These are phyloP conservation scores for Andrographis paniculata DNA, from an alignment of 305 asterid genomes.

Conservation along the genomic window DNA sequence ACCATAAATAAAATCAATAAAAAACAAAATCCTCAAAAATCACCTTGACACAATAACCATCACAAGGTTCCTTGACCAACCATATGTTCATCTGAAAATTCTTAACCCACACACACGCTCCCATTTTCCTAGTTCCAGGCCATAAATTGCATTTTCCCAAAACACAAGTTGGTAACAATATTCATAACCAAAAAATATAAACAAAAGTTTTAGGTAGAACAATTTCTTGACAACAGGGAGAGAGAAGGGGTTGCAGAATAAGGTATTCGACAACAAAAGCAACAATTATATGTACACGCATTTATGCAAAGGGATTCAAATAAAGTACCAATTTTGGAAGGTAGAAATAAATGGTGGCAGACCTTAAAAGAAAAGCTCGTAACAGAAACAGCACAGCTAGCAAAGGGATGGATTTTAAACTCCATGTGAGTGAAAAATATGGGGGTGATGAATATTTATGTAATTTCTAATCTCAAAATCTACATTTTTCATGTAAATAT, in stretches of 20 bases:
- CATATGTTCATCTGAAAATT: too few relatives aligned
- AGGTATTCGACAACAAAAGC: background rate
- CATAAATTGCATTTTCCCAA: conserved; percentile 7
- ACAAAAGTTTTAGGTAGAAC: background rate
- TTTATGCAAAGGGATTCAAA: too few relatives aligned
- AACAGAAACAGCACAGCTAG: background rate
- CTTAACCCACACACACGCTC: too few relatives aligned
- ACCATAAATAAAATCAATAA: background rate
- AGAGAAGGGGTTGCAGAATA: conserved; percentile 11
- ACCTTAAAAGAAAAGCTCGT: conserved; percentile 4
- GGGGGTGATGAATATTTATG: conserved; percentile 11
- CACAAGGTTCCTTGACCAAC: too few relatives aligned
- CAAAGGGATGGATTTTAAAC: conserved; percentile 2
- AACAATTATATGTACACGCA: background rate
- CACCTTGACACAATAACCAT: conserved; percentile 62
- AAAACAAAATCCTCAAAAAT: background rate
- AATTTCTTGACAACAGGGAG: background rate
- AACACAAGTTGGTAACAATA: conserved; percentile 1
- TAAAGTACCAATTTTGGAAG: background rate
- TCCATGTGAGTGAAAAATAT: conserved; percentile 18
- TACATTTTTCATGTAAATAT: too few relatives aligned
- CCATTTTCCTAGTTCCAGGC: too few relatives aligned
- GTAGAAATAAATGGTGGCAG: background rate
- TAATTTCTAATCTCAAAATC: too few relatives aligned
- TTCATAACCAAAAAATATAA: conserved; percentile 1